Conservation (phyloP, 2,329 filamentous ascomycete genomes). For the Ophiostoma australiae region DNA sequence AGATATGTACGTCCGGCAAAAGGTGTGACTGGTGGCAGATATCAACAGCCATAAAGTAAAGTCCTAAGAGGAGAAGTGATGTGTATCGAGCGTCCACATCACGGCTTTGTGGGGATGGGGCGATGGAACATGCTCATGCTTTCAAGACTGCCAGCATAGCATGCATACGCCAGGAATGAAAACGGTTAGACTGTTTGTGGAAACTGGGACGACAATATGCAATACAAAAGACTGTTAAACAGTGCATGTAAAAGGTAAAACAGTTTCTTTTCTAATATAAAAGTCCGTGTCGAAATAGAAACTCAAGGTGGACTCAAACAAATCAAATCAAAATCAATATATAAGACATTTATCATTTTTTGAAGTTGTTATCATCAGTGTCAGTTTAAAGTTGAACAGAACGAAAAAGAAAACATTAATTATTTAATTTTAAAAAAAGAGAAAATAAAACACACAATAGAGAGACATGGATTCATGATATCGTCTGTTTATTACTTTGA, state of each 20-base stretch:
- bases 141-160: conserved; percentile 7
- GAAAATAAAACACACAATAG: too few species aligned
- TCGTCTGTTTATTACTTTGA: too few species aligned
- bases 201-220: not conserved
- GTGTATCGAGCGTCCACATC: not conserved
- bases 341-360: too few species aligned
- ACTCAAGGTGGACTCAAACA: too few species aligned
- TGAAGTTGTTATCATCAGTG: too few species aligned
- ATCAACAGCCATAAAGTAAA: not conserved
- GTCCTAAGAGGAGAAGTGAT: not conserved
- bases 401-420: too few species aligned
- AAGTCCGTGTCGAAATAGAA: too few species aligned
- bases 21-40: not conserved
- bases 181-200: not conserved
- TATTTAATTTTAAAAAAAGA: too few species aligned
- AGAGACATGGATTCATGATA: too few species aligned
- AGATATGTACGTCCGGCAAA: not conserved
- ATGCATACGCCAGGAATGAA: not conserved
- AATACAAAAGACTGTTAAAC: not conserved
- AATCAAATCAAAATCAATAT: too few species aligned
- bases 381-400: too few species aligned
- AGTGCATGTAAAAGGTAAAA: not conserved
- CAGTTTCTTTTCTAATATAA: too few species aligned
- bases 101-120: conserved; percentile 8
- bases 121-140: not conserved